These are phyloP conservation scores for Malus sylvestris DNA, from an alignment of 306 rosid genomes.

Conservation along the genomic window DNA sequence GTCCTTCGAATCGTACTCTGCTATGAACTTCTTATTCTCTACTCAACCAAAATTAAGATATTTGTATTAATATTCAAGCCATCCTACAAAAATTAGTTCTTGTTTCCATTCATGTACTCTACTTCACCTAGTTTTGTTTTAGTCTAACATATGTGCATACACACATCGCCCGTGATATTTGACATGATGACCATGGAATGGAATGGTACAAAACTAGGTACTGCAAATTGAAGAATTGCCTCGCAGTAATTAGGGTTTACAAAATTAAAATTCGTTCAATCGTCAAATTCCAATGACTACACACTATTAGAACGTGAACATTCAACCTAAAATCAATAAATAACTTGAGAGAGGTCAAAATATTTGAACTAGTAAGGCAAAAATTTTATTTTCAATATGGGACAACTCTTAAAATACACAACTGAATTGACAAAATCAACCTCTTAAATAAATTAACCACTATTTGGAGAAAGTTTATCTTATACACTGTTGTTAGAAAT, in stretches of 20 bases:
- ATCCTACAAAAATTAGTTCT: neutral
- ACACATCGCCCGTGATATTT: neutral
- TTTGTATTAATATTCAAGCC: neutral
- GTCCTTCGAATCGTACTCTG: constrained; percentile 8
- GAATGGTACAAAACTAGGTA: neutral
- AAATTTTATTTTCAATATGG: too few relatives aligned
- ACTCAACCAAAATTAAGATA: neutral
- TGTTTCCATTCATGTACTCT: neutral
- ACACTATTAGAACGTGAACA: neutral
- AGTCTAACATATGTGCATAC: too few relatives aligned
- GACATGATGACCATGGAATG: neutral
- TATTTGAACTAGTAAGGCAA: neutral
- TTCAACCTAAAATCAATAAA: too few relatives aligned
- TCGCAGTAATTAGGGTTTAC: neutral
- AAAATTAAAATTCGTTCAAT: too few relatives aligned
- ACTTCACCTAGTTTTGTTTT: too few relatives aligned
- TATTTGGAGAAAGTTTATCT: neutral
- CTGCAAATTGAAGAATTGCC: neutral
- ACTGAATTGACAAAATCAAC: too few relatives aligned
- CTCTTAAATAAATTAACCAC: too few relatives aligned
- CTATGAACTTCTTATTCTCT: neutral
- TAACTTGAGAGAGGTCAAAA: neutral
- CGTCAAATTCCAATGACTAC: too few relatives aligned
- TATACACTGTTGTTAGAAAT: neutral
- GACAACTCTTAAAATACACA: neutral